phyloP scores from a whole-genome alignment of 768 basidiomycete genomes.

The Holtermannia corniformis region DNA sequence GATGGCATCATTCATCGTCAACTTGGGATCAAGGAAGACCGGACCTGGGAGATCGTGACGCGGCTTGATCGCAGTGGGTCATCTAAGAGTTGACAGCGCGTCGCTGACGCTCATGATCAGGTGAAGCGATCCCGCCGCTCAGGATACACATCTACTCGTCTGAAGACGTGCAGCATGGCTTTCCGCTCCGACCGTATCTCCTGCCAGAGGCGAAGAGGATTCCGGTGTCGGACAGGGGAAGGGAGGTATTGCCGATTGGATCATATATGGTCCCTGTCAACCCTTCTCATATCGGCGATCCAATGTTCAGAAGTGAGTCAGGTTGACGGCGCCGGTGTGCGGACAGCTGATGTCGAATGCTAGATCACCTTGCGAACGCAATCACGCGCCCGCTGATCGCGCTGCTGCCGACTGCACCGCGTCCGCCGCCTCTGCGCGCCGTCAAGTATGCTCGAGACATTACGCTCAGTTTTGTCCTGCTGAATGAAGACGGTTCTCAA shows the following conservation, averaged over 20 bases:
- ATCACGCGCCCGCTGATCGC: slow-evolving; percentile 22
- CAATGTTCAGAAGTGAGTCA: slow-evolving; percentile 16
- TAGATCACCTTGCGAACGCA: slow-evolving; percentile 46
- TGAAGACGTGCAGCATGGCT: slow-evolving; percentile 16
- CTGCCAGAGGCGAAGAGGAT: slow-evolving; percentile 5
- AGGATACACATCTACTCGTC: slow-evolving; percentile 16
- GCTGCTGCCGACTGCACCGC: slow-evolving; percentile 19
- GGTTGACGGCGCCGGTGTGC: slow-evolving; percentile 1
- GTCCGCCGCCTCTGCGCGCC: slow-evolving; percentile 44
- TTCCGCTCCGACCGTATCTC: slow-evolving; percentile 28
- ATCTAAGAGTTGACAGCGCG: background rate
- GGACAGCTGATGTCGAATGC: too few relatives aligned
- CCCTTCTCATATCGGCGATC: slow-evolving; percentile 20
- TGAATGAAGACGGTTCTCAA: slow-evolving; percentile 77
- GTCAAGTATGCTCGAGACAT: slow-evolving; percentile 72
- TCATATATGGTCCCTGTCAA: slow-evolving; percentile 29
- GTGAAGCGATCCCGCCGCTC: slow-evolving; percentile 1
- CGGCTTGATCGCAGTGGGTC: slow-evolving; percentile 5
- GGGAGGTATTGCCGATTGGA: slow-evolving; percentile 15
- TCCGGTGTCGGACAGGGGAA: slow-evolving; percentile 15
- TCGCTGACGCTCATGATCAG: slow-evolving; percentile 1
- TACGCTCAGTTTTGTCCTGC: slow-evolving; percentile 79
- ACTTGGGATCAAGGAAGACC: background rate
- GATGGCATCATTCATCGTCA: background rate
- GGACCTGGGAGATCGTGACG: slow-evolving; percentile 24